Evolutionary conservation across 2,329 filamentous ascomycete species (phyloP).

Genomic region (Cercospora brassicicola): DNA sequence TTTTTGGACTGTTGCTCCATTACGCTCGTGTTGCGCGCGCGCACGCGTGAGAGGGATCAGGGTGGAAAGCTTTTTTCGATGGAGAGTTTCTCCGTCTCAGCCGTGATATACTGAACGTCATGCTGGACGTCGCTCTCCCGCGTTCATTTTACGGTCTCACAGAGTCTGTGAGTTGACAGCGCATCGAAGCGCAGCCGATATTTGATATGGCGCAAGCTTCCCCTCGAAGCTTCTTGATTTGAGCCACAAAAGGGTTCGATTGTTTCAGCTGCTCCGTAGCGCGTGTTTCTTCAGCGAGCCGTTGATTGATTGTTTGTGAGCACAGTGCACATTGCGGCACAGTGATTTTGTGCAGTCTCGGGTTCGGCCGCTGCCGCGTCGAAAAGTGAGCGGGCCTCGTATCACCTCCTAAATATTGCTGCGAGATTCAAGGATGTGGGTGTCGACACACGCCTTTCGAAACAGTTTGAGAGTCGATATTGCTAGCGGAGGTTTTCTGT

Average conservation of each 20-base stretch:
- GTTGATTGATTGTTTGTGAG: background rate
- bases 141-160: background rate
- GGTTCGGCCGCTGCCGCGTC: background rate
- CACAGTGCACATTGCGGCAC: background rate
- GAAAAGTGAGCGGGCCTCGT: background rate
- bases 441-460: background rate
- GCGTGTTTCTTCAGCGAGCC: background rate
- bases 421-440: background rate
- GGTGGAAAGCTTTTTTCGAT: background rate
- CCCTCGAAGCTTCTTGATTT: background rate
- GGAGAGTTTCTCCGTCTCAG: background rate
- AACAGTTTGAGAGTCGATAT: background rate
- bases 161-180: background rate
- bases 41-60: background rate
- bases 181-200: background rate
- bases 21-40: background rate
- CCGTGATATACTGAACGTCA: background rate
- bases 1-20: background rate
- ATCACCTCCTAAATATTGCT: background rate
- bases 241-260: background rate
- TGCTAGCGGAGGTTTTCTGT: background rate
- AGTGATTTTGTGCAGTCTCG: background rate
- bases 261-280: constrained; percentile 1
- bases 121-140: background rate
- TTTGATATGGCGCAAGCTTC: background rate